These are phyloP conservation scores for Eucalyptus marginata DNA, from an alignment of 345 rosid genomes.

Conservation along the genomic window DNA sequence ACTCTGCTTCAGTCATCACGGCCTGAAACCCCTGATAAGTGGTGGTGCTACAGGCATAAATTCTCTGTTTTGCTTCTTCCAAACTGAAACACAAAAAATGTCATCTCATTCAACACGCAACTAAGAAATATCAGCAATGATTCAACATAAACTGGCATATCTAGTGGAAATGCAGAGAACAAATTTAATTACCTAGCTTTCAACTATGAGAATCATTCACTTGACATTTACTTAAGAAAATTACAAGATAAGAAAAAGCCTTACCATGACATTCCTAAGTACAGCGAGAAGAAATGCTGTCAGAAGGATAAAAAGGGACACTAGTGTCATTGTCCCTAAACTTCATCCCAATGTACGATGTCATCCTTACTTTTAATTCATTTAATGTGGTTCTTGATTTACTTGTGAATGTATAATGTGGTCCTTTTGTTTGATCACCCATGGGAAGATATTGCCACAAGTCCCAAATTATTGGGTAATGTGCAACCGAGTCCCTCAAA, in stretches of 20 bases:
- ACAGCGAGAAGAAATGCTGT: background rate
- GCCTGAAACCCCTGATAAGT: slow-evolving; percentile 96
- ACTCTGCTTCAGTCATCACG: slow-evolving; percentile 74
- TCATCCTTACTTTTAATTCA: background rate
- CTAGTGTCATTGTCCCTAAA: background rate
- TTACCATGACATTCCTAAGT: background rate
- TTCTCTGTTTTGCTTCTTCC: slow-evolving; percentile 75
- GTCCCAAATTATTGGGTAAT: background rate
- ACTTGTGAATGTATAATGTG: background rate
- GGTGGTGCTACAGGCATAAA: slow-evolving; percentile 96
- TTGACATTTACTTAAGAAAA: background rate
- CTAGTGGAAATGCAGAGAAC: background rate
- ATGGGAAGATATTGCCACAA: background rate
- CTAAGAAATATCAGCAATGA: background rate
- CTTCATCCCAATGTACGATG: background rate
- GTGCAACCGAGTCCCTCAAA: background rate
- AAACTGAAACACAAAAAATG: slow-evolving; percentile 30
- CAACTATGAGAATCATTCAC: background rate
- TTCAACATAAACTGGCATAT: background rate
- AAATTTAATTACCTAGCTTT: background rate
- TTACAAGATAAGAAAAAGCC: background rate
- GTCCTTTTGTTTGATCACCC: background rate
- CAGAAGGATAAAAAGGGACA: background rate
- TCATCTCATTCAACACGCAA: background rate
- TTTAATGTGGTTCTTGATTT: background rate